Conservation (phyloP, 2,329 filamentous ascomycete species). For the Talaromyces sp. region DNA sequence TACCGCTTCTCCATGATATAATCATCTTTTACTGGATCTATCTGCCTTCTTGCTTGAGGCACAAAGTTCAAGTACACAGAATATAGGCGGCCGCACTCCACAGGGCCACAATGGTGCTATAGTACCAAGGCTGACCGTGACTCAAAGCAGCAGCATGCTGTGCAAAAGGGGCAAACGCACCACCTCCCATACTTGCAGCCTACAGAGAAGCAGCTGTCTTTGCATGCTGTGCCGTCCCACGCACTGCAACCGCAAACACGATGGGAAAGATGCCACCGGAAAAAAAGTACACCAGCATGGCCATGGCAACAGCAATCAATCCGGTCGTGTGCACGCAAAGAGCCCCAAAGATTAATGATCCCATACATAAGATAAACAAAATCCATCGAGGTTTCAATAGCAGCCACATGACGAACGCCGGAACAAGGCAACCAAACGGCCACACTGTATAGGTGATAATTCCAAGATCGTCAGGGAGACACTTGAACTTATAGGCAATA, state of each 20-base stretch:
- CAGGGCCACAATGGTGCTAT: not conserved
- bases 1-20: not conserved
- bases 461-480: not conserved
- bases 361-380: conserved; percentile 51
- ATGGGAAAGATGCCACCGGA: conserved; percentile 59
- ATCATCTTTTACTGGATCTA: conserved; percentile 2
- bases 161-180: conserved; percentile 38
- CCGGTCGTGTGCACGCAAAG: conserved; percentile 51
- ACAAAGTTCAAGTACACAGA: not conserved
- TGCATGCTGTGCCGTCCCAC: conserved; percentile 56
- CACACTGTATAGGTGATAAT: conserved; percentile 49
- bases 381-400: conserved; percentile 55
- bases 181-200: conserved; percentile 50
- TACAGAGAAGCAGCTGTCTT: conserved; percentile 55
- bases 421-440: conserved; percentile 55
- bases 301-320: conserved; percentile 43
- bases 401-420: conserved; percentile 51
- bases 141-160: not conserved
- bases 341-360: conserved; percentile 50
- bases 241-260: conserved; percentile 56
- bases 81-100: not conserved
- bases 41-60: conserved; percentile 1
- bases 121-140: not conserved
- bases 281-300: conserved; percentile 55
- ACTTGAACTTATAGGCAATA: not conserved